These are phyloP conservation scores for Secale cereale DNA, from an alignment of 176 grass and related monocot genomes.

Conservation along the genomic window DNA sequence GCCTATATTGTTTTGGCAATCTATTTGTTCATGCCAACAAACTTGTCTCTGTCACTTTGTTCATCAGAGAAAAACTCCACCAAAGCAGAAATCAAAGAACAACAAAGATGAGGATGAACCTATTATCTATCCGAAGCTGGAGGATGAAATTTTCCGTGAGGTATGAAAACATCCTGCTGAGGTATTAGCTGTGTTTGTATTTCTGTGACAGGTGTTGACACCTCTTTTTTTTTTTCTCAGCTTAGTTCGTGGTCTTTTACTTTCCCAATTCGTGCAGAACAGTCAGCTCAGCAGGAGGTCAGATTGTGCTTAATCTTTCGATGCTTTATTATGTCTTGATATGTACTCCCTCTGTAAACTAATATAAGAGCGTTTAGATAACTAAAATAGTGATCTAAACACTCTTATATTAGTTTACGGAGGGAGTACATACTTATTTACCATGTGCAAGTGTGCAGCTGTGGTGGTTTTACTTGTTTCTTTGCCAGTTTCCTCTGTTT, in stretches of 20 bases:
- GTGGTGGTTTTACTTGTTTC: neutral
- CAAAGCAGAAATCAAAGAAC: constrained; percentile 43
- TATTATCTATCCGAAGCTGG: constrained; percentile 72
- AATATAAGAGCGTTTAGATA: too few relatives aligned
- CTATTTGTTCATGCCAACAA: neutral
- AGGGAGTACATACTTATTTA: neutral
- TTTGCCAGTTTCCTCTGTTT: neutral
- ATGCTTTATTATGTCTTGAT: neutral
- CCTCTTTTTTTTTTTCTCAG: constrained; percentile 42
- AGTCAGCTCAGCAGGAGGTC: constrained; percentile 62
- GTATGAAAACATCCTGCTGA: constrained; percentile 24
- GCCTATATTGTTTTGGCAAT: neutral
- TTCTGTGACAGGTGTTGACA: constrained; percentile 1
- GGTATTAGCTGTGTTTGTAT: neutral
- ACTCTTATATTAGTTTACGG: too few relatives aligned
- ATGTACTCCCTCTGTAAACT: too few relatives aligned
- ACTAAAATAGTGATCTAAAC: too few relatives aligned
- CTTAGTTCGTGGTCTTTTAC: constrained; percentile 78
- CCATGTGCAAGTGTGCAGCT: neutral
- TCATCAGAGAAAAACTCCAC: constrained; percentile 37
- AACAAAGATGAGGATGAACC: constrained; percentile 43
- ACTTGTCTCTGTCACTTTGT: neutral
- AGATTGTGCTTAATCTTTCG: neutral
- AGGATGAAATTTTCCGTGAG: constrained; percentile 85
- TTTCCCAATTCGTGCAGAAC: constrained; percentile 55